Evolutionary conservation across 768 basidiomycete species (phyloP), one percentile per base, ranked within the genome.

Genomic region (Mycena capillaripes): DNA sequence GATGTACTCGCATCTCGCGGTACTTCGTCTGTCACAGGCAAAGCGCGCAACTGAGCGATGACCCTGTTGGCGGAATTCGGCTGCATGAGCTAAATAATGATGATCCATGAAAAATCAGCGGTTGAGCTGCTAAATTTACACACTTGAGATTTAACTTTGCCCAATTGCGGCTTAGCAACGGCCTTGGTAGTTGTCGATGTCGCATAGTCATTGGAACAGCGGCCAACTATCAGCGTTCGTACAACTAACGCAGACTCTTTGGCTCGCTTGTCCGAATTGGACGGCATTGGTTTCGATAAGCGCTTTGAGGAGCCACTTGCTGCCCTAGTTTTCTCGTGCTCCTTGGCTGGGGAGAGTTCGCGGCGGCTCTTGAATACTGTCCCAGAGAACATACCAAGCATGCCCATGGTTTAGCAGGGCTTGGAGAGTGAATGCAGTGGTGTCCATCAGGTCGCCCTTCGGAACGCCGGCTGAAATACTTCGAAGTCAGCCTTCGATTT

Each of bases 21-120:
- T 21, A 73, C 69, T 11, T 78, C 81, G 60, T 85, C 86, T 11
- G 84, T 79, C 5, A 86, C 82, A n/a, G 95, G 89, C 46, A 95
- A 84, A 10, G 82, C 75, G 44, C 88, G 90, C 17, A 96, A 86
- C 57, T 95, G 90, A n/a, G 87, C 84, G 71, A 95, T 93, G 69
- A 96, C 84, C 76, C 87, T 90, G 78, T 89, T 89, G 25, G 94
- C 94, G 17, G 87, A 83, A 79, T 92, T 91, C 23, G 92, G 89
- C 52, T 91, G 78, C 72, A 89, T 82, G 30, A 96, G 89, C 79
- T 91, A 88, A n/a, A n/a, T 9, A 17, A 27, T 27, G 38, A n/a
- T n/a, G 11, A n/a, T 66, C 56, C 16, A 14, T 52, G n/a, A 16
- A 27, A n/a, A n/a, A n/a, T n/a, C 29, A 38, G 30, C 19, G 19